Evolutionary conservation across 805 yeast species (phyloP), one percentile per base, ranked within the genome.

Genomic region (Kurtzmaniella fragi): DNA sequence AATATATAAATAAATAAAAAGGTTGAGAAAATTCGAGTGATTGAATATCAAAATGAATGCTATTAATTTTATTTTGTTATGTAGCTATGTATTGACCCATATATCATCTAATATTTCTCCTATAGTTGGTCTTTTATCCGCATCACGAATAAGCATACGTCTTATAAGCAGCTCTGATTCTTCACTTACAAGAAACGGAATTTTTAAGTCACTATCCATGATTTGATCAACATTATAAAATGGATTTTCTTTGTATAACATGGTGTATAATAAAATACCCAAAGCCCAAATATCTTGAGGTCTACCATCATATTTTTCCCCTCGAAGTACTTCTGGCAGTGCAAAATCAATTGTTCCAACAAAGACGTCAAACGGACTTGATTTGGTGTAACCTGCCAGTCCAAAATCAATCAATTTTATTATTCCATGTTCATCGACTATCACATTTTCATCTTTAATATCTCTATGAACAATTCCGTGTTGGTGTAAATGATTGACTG

Each of bases 311-410:
- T 91, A 93, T 16, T 90, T 83, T 43, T 80, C 81, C 2, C 98
- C 99, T 37, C 81, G 74, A 28, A 93, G 68, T 0, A 93, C 96
- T 60, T 93, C 99, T 0, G 99, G 99, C 0, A 98, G 95, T 1
- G 98, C 98, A 59, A 91, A 93, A 59, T 93, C 97, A 32, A 93
- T 81, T 0, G 99, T 93, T 2, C 99, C 99, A 2, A 93, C 98
- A 62, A 93, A 91, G 4, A 93, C 96, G 49, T 91, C 96, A 62
- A 91, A 93, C 4, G 98, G 98, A 0, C 97, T 98, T 64, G 83
- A 88, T 47, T 75, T 78, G 15, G 81, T 78, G 58, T 88, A 88
- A 0, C 97, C 96, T 1, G 98, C 95, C 35, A 95, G 83, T 1
- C 99, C 99, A 59, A 89, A 91, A 62, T 91, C 99, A 54, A 91